Percentiles rank a stretch among this genome's conserved stretches.
Conservation (phyloP, 2,329 filamentous ascomycete genomes). For the Aspergillus sp. region DNA sequence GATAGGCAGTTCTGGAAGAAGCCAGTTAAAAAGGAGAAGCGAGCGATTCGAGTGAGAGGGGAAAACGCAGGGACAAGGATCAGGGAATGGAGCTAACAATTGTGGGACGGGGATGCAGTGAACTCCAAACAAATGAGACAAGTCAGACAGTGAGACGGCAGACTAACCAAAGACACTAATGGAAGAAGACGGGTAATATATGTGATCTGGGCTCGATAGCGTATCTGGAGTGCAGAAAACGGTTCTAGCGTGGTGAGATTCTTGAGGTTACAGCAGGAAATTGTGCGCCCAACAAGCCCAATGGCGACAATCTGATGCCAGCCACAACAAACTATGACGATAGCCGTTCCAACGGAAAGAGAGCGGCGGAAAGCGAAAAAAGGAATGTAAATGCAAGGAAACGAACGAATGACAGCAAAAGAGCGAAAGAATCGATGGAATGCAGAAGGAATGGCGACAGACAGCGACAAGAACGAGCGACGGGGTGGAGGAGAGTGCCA, state of each 20-base stretch:
- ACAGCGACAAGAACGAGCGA: background rate
- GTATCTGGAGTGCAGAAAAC: background rate
- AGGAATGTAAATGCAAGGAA: background rate
- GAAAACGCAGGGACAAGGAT: conserved; percentile 6
- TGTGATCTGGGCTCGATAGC: conserved; percentile 6
- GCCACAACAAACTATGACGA: conserved; percentile 12
- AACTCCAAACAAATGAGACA: background rate
- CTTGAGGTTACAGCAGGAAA: background rate
- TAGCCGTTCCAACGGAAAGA: background rate
- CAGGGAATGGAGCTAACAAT: conserved; percentile 2
- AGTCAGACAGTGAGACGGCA: background rate
- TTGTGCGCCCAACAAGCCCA: background rate
- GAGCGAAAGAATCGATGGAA: background rate
- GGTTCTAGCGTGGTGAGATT: background rate
- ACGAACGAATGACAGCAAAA: background rate
- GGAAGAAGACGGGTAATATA: background rate
- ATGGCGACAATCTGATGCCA: conserved; percentile 4
- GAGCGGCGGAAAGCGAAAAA: background rate
- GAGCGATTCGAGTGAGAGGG: conserved; percentile 4
- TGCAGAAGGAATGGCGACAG: background rate
- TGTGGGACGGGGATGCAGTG: conserved; percentile 4
- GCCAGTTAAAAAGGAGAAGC: conserved; percentile 1
- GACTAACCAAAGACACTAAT: conserved; percentile 7
- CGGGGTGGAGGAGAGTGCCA: background rate
- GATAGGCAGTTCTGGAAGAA: background rate